phyloP scores from a whole-genome alignment of 257 asterid species.

The Petunia axillaris region DNA sequence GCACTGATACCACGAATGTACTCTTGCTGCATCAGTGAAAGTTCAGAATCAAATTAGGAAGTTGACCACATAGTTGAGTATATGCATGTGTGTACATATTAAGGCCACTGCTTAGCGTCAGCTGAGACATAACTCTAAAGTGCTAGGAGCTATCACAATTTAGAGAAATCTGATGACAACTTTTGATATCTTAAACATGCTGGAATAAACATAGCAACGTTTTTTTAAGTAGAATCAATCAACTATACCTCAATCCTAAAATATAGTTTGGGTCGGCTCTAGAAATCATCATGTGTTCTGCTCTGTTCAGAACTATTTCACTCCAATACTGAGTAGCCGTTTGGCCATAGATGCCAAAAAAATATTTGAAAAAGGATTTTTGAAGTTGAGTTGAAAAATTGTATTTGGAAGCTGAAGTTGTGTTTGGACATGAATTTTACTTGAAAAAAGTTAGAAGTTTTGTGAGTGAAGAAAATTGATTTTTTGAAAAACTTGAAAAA shows the following conservation, averaged over 20 bases:
- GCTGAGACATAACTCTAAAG: too few species aligned
- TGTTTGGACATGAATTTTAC: too few species aligned
- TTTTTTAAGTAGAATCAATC: neutral
- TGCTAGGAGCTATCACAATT: too few species aligned
- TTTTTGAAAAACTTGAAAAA: too few species aligned
- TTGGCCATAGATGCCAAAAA: too few species aligned
- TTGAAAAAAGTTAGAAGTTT: too few species aligned
- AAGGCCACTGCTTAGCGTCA: too few species aligned
- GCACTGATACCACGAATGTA: constrained; percentile 96
- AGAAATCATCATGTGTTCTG: neutral
- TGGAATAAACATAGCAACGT: neutral
- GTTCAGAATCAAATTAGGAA: neutral
- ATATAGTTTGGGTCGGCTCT: neutral
- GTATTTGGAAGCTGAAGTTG: too few species aligned
- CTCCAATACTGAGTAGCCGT: neutral
- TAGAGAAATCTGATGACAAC: neutral
- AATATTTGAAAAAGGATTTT: too few species aligned
- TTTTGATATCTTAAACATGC: neutral
- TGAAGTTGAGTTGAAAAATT: too few species aligned
- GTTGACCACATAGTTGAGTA: neutral
- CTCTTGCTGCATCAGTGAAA: constrained; percentile 73
- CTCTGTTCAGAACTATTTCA: neutral
- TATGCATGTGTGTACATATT: neutral
- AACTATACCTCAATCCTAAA: neutral
- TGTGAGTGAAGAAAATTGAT: too few species aligned